Base-by-base conservation (phyloP, 495 filamentous ascomycete species). In the Aspergillus indologenus region DNA sequence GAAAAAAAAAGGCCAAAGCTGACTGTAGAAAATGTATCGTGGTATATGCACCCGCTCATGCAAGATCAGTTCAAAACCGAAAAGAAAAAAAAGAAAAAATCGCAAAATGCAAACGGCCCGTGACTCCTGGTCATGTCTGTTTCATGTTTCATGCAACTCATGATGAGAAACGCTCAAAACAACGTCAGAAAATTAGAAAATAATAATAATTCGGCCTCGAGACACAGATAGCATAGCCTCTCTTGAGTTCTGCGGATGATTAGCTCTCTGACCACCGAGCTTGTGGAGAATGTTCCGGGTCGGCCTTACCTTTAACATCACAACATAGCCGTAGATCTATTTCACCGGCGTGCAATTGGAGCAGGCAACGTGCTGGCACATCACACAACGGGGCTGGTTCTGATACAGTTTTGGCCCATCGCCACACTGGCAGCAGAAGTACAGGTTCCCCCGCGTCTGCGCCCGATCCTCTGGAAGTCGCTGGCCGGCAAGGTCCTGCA, bases 351-450 rank as follows among this genome's bases (percentile, higher is more conserved):
- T 24, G 70, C 76, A 79, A 19, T 1, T 3, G 0, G 4, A 0
- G 63, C 76, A 79, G 22, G 61, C 63, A 8, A 9, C 19, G 22
- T 79, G 76, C 9, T 64, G 0, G 63, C 76, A 79, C 3, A 29
- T 44, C 1, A 74, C 62, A 53, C 76, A 79, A 6, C 19, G 18
- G 0, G 70, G 67, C 56, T 79, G 70, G 26, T 51, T 18, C n/a
- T 71, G 56, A 59, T 60, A 78, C 20, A 75, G 54, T 53, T 79
- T 78, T 0, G 76, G 76, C 0, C 76, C 76, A 24, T 79, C 76
- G 0, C 58, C 17, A 59, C 76, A 79, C 0, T 58, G 2, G 65
- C 76, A 79, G 66, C 76, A 79, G 53, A 73, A 65, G 51, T 72
- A 79, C 61, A 74, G 60, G 50, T 68, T 59, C 2, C 62, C 59